These are phyloP conservation scores for Fraxinus latifolia DNA, from an alignment of 305 asterid species.

Conservation along the genomic window DNA sequence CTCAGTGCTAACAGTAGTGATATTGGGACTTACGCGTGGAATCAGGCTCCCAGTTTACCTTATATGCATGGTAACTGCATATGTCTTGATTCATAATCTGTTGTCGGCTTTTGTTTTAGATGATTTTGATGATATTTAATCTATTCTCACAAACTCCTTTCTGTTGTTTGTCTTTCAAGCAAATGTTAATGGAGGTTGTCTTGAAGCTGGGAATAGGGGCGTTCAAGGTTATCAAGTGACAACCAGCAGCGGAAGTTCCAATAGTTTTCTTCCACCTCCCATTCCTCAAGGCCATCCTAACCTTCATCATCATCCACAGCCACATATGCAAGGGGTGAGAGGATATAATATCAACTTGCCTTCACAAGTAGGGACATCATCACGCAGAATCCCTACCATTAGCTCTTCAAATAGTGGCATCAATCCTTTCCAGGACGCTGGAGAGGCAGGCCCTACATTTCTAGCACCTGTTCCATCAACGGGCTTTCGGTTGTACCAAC, in stretches of 20 bases:
- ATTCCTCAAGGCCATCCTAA: conserved; percentile 55
- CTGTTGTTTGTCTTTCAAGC: conserved; percentile 22
- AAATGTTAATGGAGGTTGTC: conserved; percentile 36
- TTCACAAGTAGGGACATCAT: conserved; percentile 49
- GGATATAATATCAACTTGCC: conserved; percentile 50
- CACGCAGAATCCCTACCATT: conserved; percentile 41
- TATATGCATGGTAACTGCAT: conserved; percentile 54
- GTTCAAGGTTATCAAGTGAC: conserved; percentile 57
- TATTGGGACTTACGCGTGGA: conserved; percentile 43
- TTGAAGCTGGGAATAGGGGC: conserved; percentile 50
- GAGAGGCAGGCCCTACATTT: conserved; percentile 53
- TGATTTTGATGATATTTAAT: conserved; percentile 13
- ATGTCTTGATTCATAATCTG: background rate
- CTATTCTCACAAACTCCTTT: conserved; percentile 7
- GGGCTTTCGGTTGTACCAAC: conserved; percentile 58
- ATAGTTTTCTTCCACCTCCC: conserved; percentile 49
- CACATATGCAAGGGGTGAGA: conserved; percentile 55
- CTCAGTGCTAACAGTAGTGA: conserved; percentile 40
- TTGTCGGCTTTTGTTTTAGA: background rate
- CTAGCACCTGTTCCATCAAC: conserved; percentile 61
- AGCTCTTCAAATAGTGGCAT: conserved; percentile 35
- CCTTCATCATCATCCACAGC: conserved; percentile 43
- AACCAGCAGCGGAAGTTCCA: conserved; percentile 35
- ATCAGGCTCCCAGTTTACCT: conserved; percentile 49
- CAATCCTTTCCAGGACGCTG: conserved; percentile 39